A percentile compares a stretch with the other conserved stretches of the same genome.
Conservation (phyloP, 371 early-diverging fungal genomes). For the Syncephalis fuscata region DNA sequence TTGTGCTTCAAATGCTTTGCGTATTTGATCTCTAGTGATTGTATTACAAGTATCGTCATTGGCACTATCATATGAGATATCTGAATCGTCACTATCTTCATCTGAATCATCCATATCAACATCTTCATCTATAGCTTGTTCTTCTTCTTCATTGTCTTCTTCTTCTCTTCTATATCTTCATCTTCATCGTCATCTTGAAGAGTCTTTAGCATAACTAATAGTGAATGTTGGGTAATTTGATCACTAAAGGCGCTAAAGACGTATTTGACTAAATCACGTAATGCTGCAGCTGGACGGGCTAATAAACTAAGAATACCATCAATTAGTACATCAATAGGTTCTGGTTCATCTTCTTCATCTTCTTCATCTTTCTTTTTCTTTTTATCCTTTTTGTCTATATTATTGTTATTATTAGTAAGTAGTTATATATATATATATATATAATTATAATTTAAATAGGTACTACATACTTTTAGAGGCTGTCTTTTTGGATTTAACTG, state of each 20-base stretch:
- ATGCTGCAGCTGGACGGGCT: constrained; percentile 59
- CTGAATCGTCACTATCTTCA: constrained; percentile 18
- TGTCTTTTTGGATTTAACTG: too few species aligned
- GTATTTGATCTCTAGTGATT: constrained; percentile 24
- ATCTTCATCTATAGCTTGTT: constrained; percentile 32
- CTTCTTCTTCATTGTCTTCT: constrained; percentile 20
- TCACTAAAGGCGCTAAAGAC: constrained; percentile 72
- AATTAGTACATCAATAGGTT: constrained; percentile 77
- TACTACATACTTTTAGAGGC: too few species aligned
- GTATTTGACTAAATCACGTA: constrained; percentile 57
- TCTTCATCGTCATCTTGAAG: constrained; percentile 29
- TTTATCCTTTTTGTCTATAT: constrained; percentile 24
- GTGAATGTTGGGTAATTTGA: constrained; percentile 47
- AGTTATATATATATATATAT: too few species aligned
- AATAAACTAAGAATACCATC: constrained; percentile 81
- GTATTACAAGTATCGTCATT: constrained; percentile 7
- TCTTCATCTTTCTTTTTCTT: constrained; percentile 15
- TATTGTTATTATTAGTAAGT: too few species aligned
- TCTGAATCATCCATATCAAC: constrained; percentile 25
- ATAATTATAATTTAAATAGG: too few species aligned
- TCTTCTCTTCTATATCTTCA: constrained; percentile 29
- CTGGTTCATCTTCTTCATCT: constrained; percentile 37
- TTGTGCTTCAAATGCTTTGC: constrained; percentile 13
- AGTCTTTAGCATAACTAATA: constrained; percentile 56
- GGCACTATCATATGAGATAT: constrained; percentile 10